Evolutionary conservation across 2,329 filamentous ascomycete species (phyloP).

Genomic region (Coniochaeta hoffmannii): DNA sequence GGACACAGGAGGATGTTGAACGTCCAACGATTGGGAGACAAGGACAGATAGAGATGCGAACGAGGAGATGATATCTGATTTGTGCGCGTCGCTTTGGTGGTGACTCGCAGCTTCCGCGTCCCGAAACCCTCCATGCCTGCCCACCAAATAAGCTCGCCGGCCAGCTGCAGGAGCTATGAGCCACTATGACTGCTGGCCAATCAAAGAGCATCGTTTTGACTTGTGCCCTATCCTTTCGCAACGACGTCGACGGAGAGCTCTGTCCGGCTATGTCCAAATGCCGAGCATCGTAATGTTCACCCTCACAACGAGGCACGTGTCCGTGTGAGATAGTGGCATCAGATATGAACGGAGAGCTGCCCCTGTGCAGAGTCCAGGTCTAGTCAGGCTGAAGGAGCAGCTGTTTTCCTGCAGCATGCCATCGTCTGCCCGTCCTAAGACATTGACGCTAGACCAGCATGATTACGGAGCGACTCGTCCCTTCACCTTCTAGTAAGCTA

Average conservation of each 20-base stretch:
- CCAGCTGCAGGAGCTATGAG: not conserved
- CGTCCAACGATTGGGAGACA: not conserved
- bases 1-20: too few species aligned
- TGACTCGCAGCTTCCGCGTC: not conserved
- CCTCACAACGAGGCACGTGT: not conserved
- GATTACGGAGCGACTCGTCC: too few species aligned
- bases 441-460: too few species aligned
- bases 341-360: too few species aligned
- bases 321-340: not conserved
- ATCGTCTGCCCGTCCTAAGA: too few species aligned
- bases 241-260: not conserved
- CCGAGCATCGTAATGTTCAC: not conserved
- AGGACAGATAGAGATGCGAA: not conserved
- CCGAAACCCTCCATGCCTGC: not conserved
- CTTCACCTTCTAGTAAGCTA: too few species aligned
- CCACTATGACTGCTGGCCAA: not conserved
- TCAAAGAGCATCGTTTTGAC: not conserved
- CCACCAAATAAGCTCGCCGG: conserved; percentile 2
- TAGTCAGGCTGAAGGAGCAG: too few species aligned
- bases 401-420: too few species aligned
- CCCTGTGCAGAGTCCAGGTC: too few species aligned
- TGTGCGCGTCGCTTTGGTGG: not conserved
- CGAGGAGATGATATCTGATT: conserved; percentile 1
- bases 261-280: not conserved
- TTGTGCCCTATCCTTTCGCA: conserved; percentile 3